Evolutionary conservation across 805 yeast species (phyloP).

Genomic region (Saturnispora besseyi): DNA sequence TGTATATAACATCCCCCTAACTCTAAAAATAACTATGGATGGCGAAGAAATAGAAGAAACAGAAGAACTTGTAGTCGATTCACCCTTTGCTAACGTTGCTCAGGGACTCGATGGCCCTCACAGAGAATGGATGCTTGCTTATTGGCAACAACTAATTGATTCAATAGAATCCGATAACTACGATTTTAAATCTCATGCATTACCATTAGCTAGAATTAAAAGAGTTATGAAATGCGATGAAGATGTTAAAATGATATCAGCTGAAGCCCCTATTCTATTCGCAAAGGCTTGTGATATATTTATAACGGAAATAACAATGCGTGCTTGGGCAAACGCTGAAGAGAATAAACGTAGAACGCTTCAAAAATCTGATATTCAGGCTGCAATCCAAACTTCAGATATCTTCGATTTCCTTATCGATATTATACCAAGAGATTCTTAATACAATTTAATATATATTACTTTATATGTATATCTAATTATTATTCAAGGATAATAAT

Average conservation of each 20-base stretch:
- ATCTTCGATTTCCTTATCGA: slow-evolving; percentile 97
- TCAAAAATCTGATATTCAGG: slow-evolving; percentile 91
- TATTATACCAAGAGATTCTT: slow-evolving; percentile 88
- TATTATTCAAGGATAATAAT: not conserved
- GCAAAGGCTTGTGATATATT: slow-evolving; percentile 98
- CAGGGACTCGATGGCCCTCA: slow-evolving; percentile 81
- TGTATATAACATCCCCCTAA: not conserved
- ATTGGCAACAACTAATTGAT: slow-evolving; percentile 95
- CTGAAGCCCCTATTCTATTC: slow-evolving; percentile 95
- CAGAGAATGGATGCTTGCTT: slow-evolving; percentile 84
- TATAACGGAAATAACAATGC: slow-evolving; percentile 93
- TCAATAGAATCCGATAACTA: slow-evolving; percentile 81
- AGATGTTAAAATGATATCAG: slow-evolving; percentile 94
- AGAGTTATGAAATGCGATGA: slow-evolving; percentile 98
- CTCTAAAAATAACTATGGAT: not conserved
- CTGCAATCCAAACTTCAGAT: slow-evolving; percentile 87
- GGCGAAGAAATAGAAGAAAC: not conserved
- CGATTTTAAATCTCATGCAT: slow-evolving; percentile 87
- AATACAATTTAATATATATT: slow-evolving; percentile 29
- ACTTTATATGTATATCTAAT: not conserved
- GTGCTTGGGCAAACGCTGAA: slow-evolving; percentile 99
- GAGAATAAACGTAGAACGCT: slow-evolving; percentile 90
- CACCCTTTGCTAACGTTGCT: slow-evolving; percentile 63
- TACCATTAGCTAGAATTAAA: slow-evolving; percentile 92
- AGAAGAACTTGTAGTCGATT: slow-evolving; percentile 14